These are phyloP conservation scores for Beauveria varroae DNA, from an alignment of 2,329 filamentous ascomycete species.

Conservation along the genomic window DNA sequence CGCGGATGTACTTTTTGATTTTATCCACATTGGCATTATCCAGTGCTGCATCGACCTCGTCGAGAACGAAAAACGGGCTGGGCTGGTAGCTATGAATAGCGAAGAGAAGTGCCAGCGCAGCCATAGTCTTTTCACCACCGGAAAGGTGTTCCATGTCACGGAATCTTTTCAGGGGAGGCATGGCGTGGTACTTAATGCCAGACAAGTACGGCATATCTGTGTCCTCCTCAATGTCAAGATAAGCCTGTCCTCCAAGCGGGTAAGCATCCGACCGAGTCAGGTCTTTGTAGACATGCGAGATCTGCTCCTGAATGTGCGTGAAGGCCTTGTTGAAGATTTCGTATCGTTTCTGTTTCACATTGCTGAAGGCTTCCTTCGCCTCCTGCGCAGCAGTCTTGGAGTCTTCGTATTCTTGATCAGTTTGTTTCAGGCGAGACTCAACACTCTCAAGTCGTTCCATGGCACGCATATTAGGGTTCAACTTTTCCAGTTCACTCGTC, in stretches of 20 bases:
- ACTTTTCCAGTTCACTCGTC: conserved; percentile 76
- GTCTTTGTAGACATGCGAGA: conserved; percentile 89
- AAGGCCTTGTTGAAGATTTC: conserved; percentile 96
- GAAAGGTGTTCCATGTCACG: conserved; percentile 98
- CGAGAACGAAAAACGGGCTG: conserved; percentile 92
- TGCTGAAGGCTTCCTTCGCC: conserved; percentile 76
- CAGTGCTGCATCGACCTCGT: conserved; percentile 96
- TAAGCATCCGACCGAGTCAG: conserved; percentile 87
- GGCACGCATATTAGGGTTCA: conserved; percentile 94
- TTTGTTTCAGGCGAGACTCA: conserved; percentile 71
- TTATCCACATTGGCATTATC: conserved; percentile 96
- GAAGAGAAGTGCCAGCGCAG: conserved; percentile 89
- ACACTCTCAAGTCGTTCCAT: conserved; percentile 85
- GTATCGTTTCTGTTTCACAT: conserved; percentile 72
- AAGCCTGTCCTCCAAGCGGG: conserved; percentile 80
- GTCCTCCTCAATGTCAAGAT: conserved; percentile 88
- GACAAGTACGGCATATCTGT: conserved; percentile 93
- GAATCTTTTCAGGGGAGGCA: conserved; percentile 97
- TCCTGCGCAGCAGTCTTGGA: conserved; percentile 66
- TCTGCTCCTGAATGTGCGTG: conserved; percentile 89
- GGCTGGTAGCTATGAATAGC: conserved; percentile 96
- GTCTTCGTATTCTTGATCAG: conserved; percentile 83
- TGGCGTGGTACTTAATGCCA: conserved; percentile 96
- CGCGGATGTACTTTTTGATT: conserved; percentile 91
- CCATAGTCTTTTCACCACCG: conserved; percentile 98